Conservation (phyloP, 331 rosid species). For the Quercus phellos region DNA sequence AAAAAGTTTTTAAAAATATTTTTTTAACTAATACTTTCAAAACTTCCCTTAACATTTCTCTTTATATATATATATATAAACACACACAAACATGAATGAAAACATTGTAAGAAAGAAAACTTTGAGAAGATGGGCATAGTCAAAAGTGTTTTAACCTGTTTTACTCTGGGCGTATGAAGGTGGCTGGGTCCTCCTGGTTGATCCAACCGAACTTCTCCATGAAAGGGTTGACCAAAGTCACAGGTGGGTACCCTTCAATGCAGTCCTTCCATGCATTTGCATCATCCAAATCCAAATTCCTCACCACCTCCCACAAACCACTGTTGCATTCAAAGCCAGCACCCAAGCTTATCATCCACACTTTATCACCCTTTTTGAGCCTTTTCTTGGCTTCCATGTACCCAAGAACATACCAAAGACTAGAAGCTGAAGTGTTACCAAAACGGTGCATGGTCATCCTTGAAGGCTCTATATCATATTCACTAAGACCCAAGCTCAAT, state of each 20-base stretch:
- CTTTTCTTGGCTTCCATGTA: constrained; percentile 95
- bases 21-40: no score
- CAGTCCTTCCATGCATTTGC: constrained; percentile 72
- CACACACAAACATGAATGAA: no score
- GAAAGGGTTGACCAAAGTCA: constrained; percentile 68
- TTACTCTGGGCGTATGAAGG: constrained; percentile 24
- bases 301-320: constrained; percentile 74
- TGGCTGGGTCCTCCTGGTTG: constrained; percentile 44
- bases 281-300: constrained; percentile 53
- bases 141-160: background rate
- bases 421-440: constrained; percentile 86
- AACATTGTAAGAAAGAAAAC: no score
- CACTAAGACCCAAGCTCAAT: constrained; percentile 45
- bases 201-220: constrained; percentile 83
- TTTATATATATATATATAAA: no score
- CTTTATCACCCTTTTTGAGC: constrained; percentile 54
- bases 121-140: no score
- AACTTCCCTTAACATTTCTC: no score
- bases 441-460: constrained; percentile 93
- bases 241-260: constrained; percentile 66
- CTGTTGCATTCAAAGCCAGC: constrained; percentile 96
- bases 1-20: no score
- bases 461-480: constrained; percentile 79
- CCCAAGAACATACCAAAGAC: constrained; percentile 85
- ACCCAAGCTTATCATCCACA: constrained; percentile 90